These are phyloP conservation scores for Boletus pseudo-olivaceus DNA, from an alignment of 768 basidiomycete species.

Conservation along the genomic window DNA sequence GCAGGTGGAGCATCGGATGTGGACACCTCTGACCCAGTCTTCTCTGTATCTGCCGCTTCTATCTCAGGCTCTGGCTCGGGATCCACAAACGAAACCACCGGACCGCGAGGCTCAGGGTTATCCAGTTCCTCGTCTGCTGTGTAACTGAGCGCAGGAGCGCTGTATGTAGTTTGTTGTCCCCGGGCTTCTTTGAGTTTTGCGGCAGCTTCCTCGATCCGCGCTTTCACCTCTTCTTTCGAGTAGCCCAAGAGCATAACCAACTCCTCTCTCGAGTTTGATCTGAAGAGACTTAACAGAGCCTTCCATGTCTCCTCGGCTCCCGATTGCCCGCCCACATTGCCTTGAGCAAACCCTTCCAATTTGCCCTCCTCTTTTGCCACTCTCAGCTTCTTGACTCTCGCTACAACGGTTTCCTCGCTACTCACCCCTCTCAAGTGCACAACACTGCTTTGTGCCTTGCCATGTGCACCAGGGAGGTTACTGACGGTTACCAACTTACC, in stretches of 20 bases:
- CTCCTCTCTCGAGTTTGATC: slow-evolving; percentile 85
- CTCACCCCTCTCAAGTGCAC: slow-evolving; percentile 77
- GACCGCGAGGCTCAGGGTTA: slow-evolving; percentile 54
- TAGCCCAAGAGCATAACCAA: slow-evolving; percentile 88
- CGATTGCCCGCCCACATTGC: slow-evolving; percentile 34
- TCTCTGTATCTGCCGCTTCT: slow-evolving; percentile 31
- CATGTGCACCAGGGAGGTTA: slow-evolving; percentile 70
- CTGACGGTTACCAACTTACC: slow-evolving; percentile 80
- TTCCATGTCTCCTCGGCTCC: slow-evolving; percentile 69
- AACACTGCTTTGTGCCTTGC: slow-evolving; percentile 77
- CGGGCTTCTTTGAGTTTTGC: slow-evolving; percentile 58
- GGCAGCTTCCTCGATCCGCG: slow-evolving; percentile 78
- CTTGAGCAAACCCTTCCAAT: slow-evolving; percentile 68
- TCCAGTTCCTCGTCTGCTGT: slow-evolving; percentile 39
- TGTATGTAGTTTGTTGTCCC: slow-evolving; percentile 19
- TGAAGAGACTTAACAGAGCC: slow-evolving; percentile 84
- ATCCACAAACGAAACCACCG: slow-evolving; percentile 83
- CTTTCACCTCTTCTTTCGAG: slow-evolving; percentile 80
- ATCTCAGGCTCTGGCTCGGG: slow-evolving; percentile 40
- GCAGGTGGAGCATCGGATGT: slow-evolving; percentile 62
- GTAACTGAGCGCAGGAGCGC: slow-evolving; percentile 31
- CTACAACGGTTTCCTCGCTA: slow-evolving; percentile 71
- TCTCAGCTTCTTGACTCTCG: slow-evolving; percentile 67
- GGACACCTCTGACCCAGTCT: slow-evolving; percentile 65
- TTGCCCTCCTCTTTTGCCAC: slow-evolving; percentile 53